These are phyloP conservation scores for Phytopythium litorale DNA, from an alignment of 352 stramenopile genomes.

Conservation along the genomic window DNA sequence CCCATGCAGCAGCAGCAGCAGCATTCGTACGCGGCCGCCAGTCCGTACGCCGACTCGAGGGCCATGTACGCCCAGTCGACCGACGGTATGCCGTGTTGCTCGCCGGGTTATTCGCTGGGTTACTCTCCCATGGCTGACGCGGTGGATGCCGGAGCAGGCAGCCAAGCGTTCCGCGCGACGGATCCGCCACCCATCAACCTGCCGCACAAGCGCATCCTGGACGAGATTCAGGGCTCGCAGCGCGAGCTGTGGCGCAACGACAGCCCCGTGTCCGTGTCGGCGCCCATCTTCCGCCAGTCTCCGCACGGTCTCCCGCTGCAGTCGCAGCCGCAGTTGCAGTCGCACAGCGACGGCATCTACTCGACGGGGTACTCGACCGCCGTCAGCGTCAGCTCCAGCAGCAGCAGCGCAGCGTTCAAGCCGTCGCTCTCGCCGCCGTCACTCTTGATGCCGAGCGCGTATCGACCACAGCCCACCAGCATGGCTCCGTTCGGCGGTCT, in stretches of 20 bases:
- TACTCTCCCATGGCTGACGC: background rate
- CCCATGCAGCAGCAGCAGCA: constrained; percentile 23
- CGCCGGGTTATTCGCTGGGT: no score
- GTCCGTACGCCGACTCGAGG: constrained; percentile 10
- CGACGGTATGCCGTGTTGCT: constrained; percentile 9
- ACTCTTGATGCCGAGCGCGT: constrained; percentile 13
- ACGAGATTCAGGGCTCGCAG: constrained; percentile 46
- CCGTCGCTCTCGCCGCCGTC: constrained; percentile 23
- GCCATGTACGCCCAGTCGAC: constrained; percentile 3
- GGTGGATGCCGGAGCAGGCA: background rate
- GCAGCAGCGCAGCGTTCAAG: constrained; percentile 23
- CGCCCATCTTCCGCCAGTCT: constrained; percentile 44
- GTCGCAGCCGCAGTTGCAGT: constrained; percentile 23
- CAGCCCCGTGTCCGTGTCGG: constrained; percentile 56
- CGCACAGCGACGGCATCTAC: constrained; percentile 19
- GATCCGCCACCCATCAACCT: constrained; percentile 36
- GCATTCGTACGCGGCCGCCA: constrained; percentile 10
- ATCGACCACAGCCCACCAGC: constrained; percentile 35
- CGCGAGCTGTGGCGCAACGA: constrained; percentile 61
- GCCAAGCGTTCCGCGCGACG: constrained; percentile 28
- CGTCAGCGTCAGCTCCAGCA: constrained; percentile 6
- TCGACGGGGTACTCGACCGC: constrained; percentile 18
- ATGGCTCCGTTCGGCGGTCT: constrained; percentile 50
- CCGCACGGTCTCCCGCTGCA: constrained; percentile 9
- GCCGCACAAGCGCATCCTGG: constrained; percentile 51